phyloP scores from a whole-genome alignment of 371 early-diverging fungal genomes.

The Batkoa obscura region DNA sequence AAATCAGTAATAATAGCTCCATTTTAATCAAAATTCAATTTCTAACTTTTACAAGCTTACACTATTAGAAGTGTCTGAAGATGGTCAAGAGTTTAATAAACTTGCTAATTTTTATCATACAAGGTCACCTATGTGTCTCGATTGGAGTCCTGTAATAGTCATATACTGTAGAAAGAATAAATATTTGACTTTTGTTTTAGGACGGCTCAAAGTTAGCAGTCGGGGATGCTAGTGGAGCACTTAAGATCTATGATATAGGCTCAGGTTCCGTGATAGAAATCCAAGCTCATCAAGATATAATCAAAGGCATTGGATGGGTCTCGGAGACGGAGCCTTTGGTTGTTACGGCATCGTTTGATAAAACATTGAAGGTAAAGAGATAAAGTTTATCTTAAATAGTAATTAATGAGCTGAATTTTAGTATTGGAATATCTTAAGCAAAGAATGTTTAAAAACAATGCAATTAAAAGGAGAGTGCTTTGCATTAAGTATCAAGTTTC shows the following conservation, averaged over 20 bases:
- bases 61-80: slow-evolving; percentile 70
- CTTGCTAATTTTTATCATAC: slow-evolving; percentile 56
- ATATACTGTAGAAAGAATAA: too few relatives aligned
- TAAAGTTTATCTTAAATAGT: too few relatives aligned
- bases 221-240: slow-evolving; percentile 54
- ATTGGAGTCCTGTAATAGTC: slow-evolving; percentile 68
- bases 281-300: slow-evolving; percentile 48
- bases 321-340: slow-evolving; percentile 34
- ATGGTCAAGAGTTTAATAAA: slow-evolving; percentile 49
- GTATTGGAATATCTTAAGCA: slow-evolving; percentile 68
- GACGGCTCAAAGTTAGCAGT: slow-evolving; percentile 70
- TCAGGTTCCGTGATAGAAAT: slow-evolving; percentile 40
- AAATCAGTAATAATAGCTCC: slow-evolving; percentile 36
- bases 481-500: slow-evolving; percentile 54
- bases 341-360: slow-evolving; percentile 93
- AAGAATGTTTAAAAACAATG: slow-evolving; percentile 34
- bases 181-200: slow-evolving; percentile 11
- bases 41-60: too few relatives aligned
- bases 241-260: slow-evolving; percentile 36
- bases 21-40: slow-evolving; percentile 23
- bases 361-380: slow-evolving; percentile 36
- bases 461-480: slow-evolving; percentile 59
- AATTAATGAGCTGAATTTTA: slow-evolving; percentile 6
- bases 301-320: slow-evolving; percentile 38
- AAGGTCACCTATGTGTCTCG: slow-evolving; percentile 59